These are phyloP conservation scores for Leccinum fuscescens DNA, from an alignment of 1,284 basidiomycete species.

Conservation along the genomic window DNA sequence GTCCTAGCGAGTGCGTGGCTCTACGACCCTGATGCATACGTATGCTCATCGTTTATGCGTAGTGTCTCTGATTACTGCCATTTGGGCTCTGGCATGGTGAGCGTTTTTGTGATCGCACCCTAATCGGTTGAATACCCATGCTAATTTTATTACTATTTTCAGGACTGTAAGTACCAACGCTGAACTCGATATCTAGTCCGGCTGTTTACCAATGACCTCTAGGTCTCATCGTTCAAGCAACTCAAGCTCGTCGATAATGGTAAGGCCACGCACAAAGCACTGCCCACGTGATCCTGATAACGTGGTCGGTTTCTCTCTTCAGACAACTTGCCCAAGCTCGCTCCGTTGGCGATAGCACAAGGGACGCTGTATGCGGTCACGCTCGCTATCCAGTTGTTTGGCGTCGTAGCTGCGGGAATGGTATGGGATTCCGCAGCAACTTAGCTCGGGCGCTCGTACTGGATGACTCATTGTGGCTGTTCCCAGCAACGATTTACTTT, in stretches of 20 bases:
- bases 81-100: slow-evolving; percentile 65
- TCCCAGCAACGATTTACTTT: slow-evolving; percentile 57
- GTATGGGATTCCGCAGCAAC: slow-evolving; percentile 42
- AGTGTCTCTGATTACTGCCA: slow-evolving; percentile 48
- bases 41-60: neutral
- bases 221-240: slow-evolving; percentile 62
- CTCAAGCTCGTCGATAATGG: slow-evolving; percentile 47
- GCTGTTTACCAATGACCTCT: slow-evolving; percentile 1
- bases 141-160: neutral
- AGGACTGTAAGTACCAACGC: slow-evolving; percentile 49
- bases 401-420: slow-evolving; percentile 48
- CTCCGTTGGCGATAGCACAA: slow-evolving; percentile 57
- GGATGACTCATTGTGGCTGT: neutral
- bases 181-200: neutral
- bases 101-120: slow-evolving; percentile 23
- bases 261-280: slow-evolving; percentile 30
- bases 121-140: neutral
- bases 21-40: neutral
- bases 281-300: slow-evolving; percentile 9
- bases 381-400: slow-evolving; percentile 57
- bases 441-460: neutral
- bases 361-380: slow-evolving; percentile 54
- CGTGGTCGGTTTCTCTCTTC: neutral
- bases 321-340: slow-evolving; percentile 52
- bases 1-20: slow-evolving; percentile 51